Evolutionary conservation across 148 eudicot species (phyloP), one percentile per base, ranked within the genome.

Genomic region (Rheum nobile): DNA sequence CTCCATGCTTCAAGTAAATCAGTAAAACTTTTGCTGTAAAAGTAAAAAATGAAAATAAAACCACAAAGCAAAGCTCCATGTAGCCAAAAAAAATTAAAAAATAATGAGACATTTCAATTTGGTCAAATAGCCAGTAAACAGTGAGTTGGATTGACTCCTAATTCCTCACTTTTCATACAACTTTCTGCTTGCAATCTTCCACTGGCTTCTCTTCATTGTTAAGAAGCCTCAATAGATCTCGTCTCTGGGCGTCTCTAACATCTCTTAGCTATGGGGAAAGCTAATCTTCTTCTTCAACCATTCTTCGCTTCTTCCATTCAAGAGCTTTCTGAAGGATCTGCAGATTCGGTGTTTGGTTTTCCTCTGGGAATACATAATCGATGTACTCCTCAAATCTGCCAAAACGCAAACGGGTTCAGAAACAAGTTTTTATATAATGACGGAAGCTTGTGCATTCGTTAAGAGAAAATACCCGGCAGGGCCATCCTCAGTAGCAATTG

Each of bases 401-500:
- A 42, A 68, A 14, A 68, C 10, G 2, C 11, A 59, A 9, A 59
- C 2, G 16, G 6, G 32, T 28, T 57, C 12, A 57, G 24, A 57
- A 22, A 28, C 32, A 57, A 57, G 32, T 24, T 26, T n/a, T n/a
- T 59, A 59, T 59, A 59, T 8, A 24, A 57, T 52, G 21, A 21
- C 21, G n/a, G n/a, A 46, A 46, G n/a, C 21, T 46, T 13, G 35
- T 24, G 67, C 68, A 74, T 16, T 35, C 0, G 19, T 52, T 28
- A 48, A 10, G 28, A 48, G 29, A 65, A 57, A 32, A 26, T 57
- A 55, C 63, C 63, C 93, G 34, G 93, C 81, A 32, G 96, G 89
- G 75, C 97, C 98, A 79, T 94, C 97, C 69, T 89, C 97, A 2
- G 88, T 85, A 47, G 84, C 83, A 5, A 94, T 72, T 63, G 85